Base-by-base conservation (phyloP, 345 rosid species). In the Iberis pinnata region DNA sequence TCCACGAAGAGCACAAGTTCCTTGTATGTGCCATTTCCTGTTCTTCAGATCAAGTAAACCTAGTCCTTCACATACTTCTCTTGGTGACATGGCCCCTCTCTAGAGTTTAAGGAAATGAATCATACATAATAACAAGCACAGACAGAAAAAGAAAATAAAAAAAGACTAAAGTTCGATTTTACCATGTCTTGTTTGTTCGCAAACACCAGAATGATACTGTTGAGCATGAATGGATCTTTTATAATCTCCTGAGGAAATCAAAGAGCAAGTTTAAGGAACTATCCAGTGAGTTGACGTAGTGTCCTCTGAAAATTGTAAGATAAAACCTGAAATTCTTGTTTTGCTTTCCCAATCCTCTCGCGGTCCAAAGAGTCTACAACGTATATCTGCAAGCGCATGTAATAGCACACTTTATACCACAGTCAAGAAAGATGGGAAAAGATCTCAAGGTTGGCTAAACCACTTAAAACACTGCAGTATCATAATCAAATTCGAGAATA, bases 171-270 rank as follows among this genome's bases (percentile, higher is more conserved):
- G 27, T 31, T 52, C 7, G 9, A 48, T 52, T 78, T 32, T 80
- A 93, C 99, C 99, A 88, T 82, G 78, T 93, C 99, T 65, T 93
- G 99, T 61, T 93, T 93, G 77, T 93, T 93, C 46, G 99, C 99
- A 54, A 93, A 82, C 47, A 93, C 96, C 73, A 93, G 71, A 77
- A 93, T 80, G 75, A 84, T 75, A 68, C 97, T 88, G 71, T 82
- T 84, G 70, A 80, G 89, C 99, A 93, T 93, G 59, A 88, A 93
- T 3, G 97, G 99, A 59, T 93, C 99, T 52, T 76, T 86, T 77
- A 93, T 88, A 45, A 93, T 88, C 43, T 89, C 64, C 99, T 93
- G 86, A 62, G 70, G 53, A 67, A 65, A 51, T 63, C 9, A 43
- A 43, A 53, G 41, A 12, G 12, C 19, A 70, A 54, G 18, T 36